phyloP scores from a whole-genome alignment of 495 filamentous ascomycete species.

The Acidomyces sp. region DNA sequence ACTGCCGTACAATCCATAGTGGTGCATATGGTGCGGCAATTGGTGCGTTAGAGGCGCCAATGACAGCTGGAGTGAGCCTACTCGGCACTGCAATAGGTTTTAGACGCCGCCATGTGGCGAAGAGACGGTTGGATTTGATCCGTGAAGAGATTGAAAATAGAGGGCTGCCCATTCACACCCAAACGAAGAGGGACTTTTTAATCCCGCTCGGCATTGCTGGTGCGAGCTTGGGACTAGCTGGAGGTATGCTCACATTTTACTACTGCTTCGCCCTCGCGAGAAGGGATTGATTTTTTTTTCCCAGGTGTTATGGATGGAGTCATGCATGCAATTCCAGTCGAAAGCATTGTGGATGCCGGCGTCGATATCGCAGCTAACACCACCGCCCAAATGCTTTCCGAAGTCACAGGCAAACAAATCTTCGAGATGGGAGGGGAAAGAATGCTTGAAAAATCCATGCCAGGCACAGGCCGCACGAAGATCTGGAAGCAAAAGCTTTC shows the following conservation, averaged over 20 bases:
- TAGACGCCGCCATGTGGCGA: conserved; percentile 8
- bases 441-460: conserved; percentile 3
- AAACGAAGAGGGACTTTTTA: conserved; percentile 11
- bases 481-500: conserved; percentile 7
- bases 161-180: conserved; percentile 6
- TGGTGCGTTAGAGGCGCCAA: conserved; percentile 4
- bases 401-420: conserved; percentile 1
- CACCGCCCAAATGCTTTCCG: not conserved
- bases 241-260: too few species aligned
- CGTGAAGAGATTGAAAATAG: conserved; percentile 4
- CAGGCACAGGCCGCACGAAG: conserved; percentile 2
- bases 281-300: too few species aligned
- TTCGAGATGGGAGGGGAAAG: conserved; percentile 6
- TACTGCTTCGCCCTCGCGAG: too few species aligned
- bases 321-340: conserved; percentile 1
- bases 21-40: conserved; percentile 1
- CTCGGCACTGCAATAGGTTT: conserved; percentile 9
- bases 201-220: conserved; percentile 9
- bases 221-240: not conserved
- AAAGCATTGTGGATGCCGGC: conserved; percentile 1
- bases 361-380: not conserved
- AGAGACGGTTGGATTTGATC: conserved; percentile 9
- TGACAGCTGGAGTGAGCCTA: conserved; percentile 6
- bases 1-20: conserved; percentile 8
- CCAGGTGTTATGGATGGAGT: conserved; percentile 5